Conservation (phyloP, 2,329 filamentous ascomycete species). For the Aureobasidium sp. region DNA sequence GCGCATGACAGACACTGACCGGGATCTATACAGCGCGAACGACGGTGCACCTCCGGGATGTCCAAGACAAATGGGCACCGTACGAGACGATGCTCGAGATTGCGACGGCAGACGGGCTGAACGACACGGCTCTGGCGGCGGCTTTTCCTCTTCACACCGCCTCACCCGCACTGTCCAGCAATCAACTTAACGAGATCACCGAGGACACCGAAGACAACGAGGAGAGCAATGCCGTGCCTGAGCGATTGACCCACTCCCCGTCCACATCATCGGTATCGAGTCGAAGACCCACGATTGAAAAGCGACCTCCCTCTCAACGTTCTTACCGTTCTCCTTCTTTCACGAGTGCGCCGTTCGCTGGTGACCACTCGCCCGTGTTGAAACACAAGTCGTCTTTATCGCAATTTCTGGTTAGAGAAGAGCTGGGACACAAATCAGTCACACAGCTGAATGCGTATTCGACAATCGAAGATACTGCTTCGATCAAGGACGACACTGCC, state of each 20-base stretch:
- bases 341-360: neutral
- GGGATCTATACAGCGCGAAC: conserved; percentile 60
- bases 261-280: conserved; percentile 1
- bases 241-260: conserved; percentile 3
- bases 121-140: conserved; percentile 78
- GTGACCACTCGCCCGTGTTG: conserved; percentile 1
- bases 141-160: conserved; percentile 86
- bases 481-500: conserved; percentile 20
- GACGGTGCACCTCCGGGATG: conserved; percentile 58
- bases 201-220: conserved; percentile 89
- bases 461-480: conserved; percentile 16
- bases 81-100: conserved; percentile 83
- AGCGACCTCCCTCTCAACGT: conserved; percentile 5
- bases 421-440: conserved; percentile 23
- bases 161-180: conserved; percentile 77
- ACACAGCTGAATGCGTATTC: conserved; percentile 22
- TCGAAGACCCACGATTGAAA: neutral
- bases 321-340: conserved; percentile 6
- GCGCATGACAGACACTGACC: conserved; percentile 1
- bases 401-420: conserved; percentile 26
- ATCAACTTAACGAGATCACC: conserved; percentile 68
- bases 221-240: conserved; percentile 26
- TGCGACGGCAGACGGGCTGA: conserved; percentile 66
- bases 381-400: conserved; percentile 27
- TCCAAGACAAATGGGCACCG: conserved; percentile 65